These are phyloP conservation scores for Xylaria sp. DNA, from an alignment of 2,329 filamentous ascomycete species.

Conservation along the genomic window DNA sequence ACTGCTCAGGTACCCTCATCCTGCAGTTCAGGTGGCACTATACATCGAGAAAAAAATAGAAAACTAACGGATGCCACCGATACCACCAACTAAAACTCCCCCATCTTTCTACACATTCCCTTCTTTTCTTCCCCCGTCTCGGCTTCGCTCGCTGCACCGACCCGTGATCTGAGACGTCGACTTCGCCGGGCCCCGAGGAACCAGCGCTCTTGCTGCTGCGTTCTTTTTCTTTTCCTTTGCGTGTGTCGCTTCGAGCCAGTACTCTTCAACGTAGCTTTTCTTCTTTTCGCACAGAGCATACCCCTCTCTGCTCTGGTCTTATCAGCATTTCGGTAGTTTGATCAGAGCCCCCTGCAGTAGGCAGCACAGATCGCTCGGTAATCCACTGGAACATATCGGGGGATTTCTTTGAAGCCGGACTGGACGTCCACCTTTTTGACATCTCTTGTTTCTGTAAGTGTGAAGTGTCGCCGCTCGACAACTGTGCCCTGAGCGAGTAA, in stretches of 20 bases:
- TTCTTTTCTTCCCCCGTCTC: slow-evolving; percentile 31
- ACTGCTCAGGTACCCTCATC: slow-evolving; percentile 20
- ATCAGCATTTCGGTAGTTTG: slow-evolving; percentile 9
- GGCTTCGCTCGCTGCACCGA: slow-evolving; percentile 30
- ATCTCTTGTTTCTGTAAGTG: slow-evolving; percentile 28
- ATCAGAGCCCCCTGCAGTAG: slow-evolving; percentile 29
- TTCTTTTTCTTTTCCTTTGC: slow-evolving; percentile 15
- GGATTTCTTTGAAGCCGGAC: slow-evolving; percentile 14
- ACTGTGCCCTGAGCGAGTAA: slow-evolving; percentile 9
- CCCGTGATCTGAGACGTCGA: slow-evolving; percentile 34
- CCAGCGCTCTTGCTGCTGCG: slow-evolving; percentile 21
- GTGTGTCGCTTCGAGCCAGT: slow-evolving; percentile 24
- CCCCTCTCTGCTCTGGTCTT: slow-evolving; percentile 22
- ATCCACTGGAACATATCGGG: slow-evolving; percentile 23
- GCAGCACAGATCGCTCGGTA: slow-evolving; percentile 25
- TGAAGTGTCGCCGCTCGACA: slow-evolving; percentile 1
- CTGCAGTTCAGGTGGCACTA: slow-evolving; percentile 18
- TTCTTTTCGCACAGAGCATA: slow-evolving; percentile 18
- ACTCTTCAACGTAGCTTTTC: slow-evolving; percentile 19
- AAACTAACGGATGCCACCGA: slow-evolving; percentile 28
- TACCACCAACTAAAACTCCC: slow-evolving; percentile 22
- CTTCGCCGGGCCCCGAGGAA: slow-evolving; percentile 25
- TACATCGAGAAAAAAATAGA: slow-evolving; percentile 27
- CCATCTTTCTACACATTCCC: slow-evolving; percentile 25
- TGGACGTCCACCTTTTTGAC: slow-evolving; percentile 7